Evolutionary conservation across 2,329 filamentous ascomycete genomes (phyloP).

Genomic region (Fusarium sp.): DNA sequence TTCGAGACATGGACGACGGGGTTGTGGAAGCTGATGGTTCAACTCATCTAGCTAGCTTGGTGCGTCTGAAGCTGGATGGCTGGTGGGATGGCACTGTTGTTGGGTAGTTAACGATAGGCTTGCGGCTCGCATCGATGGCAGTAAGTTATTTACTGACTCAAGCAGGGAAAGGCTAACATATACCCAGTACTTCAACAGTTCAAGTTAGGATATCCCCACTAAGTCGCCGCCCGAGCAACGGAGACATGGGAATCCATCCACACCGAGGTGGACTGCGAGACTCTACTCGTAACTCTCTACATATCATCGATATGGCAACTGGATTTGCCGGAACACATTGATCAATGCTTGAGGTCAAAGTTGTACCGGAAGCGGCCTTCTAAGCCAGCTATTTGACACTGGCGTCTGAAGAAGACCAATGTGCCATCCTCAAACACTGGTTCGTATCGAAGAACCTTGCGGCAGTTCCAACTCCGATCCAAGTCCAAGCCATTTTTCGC

Average conservation of each 20-base stretch:
- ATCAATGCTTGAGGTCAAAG: neutral
- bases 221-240: too few relatives aligned
- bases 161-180: too few relatives aligned
- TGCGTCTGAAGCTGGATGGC: constrained; percentile 1
- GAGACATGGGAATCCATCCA: too few relatives aligned
- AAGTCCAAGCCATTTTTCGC: neutral
- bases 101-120: neutral
- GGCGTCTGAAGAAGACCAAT: too few relatives aligned
- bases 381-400: neutral
- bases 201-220: too few relatives aligned
- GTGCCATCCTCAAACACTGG: neutral
- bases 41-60: neutral
- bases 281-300: neutral
- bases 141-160: too few relatives aligned
- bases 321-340: neutral
- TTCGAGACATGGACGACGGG: constrained; percentile 1
- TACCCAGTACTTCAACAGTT: too few relatives aligned
- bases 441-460: neutral
- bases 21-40: neutral
- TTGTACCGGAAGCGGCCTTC: neutral
- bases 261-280: neutral
- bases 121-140: neutral
- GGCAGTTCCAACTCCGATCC: neutral
- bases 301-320: neutral
- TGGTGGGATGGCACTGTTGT: constrained; percentile 2